Evolutionary conservation across 495 filamentous ascomycete species (phyloP), one percentile per base, ranked within the genome.

Genomic region (Hypoxylon lenormandii): DNA sequence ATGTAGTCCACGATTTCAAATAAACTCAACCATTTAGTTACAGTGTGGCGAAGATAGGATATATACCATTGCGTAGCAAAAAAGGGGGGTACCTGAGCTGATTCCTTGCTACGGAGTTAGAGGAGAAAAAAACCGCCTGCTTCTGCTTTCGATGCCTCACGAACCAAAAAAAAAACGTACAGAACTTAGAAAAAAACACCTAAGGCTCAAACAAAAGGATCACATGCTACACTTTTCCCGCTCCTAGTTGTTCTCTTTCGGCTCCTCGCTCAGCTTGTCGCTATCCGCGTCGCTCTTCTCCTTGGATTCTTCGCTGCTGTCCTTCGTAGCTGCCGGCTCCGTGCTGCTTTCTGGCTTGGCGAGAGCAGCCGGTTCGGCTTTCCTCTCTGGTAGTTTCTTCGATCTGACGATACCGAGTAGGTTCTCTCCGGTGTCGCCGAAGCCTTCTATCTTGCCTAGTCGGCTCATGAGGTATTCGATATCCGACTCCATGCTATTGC

Each of bases 391-490:
- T 19, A 45, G 3, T 18, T 76, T 74, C 72, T 94, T 97, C 13
- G 80, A 79, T 28, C 86, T 84, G 38, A 93, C 88, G 33, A 96
- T 80, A 28, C 86, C 83, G 7, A 91, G 75, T 5, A 97, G 80
- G 63, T 87, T 83, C 36, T 88, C 85, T 10, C 89, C 89, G 0
- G 91, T 80, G 63, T 91, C 87, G 23, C 85, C 89, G 33, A 92
- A 89, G 0, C 93, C 94, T 54, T 96, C 89, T 43, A 97, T 87
- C 74, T 91, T 92, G 73, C 87, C 83, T 15, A 98, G 82, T 51
- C 86, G 87, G 2, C 83, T 78, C 46, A 89, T 87, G 78, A 98
- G 93, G 71, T 86, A 86, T 59, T 93, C 86, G 40, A 91, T 87
- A 72, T 98, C 95, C 45, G 84, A 84, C 49, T 91, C 81, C 84